A percentile compares a stretch with the other conserved stretches of the same genome.
phyloP scores from a whole-genome alignment of 2,329 filamentous ascomycete species.

The Fusarium citri region DNA sequence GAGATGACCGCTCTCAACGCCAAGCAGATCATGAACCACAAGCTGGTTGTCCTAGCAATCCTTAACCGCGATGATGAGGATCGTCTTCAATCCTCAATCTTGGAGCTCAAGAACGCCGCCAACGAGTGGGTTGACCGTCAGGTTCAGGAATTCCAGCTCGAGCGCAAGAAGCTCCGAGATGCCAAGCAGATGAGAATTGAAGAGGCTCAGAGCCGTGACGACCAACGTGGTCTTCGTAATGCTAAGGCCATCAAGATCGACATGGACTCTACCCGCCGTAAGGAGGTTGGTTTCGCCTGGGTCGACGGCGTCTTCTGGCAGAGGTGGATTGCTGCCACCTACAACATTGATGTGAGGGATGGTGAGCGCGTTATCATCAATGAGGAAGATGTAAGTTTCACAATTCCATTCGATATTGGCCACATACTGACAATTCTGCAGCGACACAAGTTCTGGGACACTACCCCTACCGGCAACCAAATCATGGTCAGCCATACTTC shows the following conservation, averaged over 20 bases:
- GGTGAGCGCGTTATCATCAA: slow-evolving; percentile 96
- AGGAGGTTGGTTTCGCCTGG: slow-evolving; percentile 95
- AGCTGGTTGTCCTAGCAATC: slow-evolving; percentile 92
- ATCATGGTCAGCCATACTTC: slow-evolving; percentile 91
- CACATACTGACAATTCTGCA: slow-evolving; percentile 57
- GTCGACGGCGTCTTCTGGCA: slow-evolving; percentile 98
- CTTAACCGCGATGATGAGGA: slow-evolving; percentile 83
- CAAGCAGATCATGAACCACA: slow-evolving; percentile 93
- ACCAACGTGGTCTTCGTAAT: slow-evolving; percentile 84
- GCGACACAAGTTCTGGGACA: slow-evolving; percentile 96
- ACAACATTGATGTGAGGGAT: slow-evolving; percentile 87
- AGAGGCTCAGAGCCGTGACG: slow-evolving; percentile 92
- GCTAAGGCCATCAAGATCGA: slow-evolving; percentile 94
- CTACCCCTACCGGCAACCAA: slow-evolving; percentile 85
- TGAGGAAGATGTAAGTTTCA: slow-evolving; percentile 86
- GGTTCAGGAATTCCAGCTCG: slow-evolving; percentile 88
- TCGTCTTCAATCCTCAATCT: slow-evolving; percentile 80
- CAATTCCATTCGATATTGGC: too few relatives aligned
- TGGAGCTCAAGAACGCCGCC: slow-evolving; percentile 94
- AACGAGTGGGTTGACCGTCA: slow-evolving; percentile 99
- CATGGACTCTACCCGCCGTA: slow-evolving; percentile 87
- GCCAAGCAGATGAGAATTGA: slow-evolving; percentile 96
- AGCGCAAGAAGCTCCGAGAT: slow-evolving; percentile 92
- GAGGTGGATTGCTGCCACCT: slow-evolving; percentile 94
- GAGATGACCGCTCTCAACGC: slow-evolving; percentile 93